Percentiles rank a stretch among this genome's conserved stretches.
Conservation (phyloP, 192 early-diverging fungal genomes). For the Rhizophagus sp. region DNA sequence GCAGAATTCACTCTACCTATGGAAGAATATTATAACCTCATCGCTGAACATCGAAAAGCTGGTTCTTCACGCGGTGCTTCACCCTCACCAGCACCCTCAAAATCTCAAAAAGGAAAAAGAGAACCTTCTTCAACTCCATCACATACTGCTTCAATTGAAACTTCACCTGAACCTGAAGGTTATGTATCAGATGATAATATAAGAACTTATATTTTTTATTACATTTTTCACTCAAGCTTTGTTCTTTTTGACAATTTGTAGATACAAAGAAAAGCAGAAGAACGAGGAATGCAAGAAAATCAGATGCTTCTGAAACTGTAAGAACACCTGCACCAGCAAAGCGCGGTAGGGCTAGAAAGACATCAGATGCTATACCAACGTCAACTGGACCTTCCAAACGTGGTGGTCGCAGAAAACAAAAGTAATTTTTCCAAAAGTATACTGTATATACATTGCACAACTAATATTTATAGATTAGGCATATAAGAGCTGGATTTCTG, state of each 20-base stretch:
- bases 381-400: conserved; percentile 1
- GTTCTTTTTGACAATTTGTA: neutral
- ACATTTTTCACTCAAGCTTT: neutral
- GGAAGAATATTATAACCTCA: conserved; percentile 49
- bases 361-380: neutral
- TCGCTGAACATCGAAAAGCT: conserved; percentile 48
- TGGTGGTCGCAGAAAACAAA: conserved; percentile 1
- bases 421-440: neutral
- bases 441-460: neutral
- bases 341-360: conserved; percentile 8
- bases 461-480: too few relatives aligned
- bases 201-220: neutral
- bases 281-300: neutral
- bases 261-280: neutral
- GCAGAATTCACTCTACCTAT: conserved; percentile 46
- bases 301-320: neutral
- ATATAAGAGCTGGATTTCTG: too few relatives aligned
- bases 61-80: conserved; percentile 31
- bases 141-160: conserved; percentile 36
- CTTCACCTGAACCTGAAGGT: conserved; percentile 50
- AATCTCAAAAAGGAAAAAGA: conserved; percentile 33
- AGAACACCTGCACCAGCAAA: neutral
- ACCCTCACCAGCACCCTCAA: conserved; percentile 29
- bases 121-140: conserved; percentile 33
- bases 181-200: neutral